Percentiles rank a stretch among this genome's conserved stretches.
These are phyloP conservation scores for Cicer chorassanicum DNA, from an alignment of 306 rosid genomes.

Conservation along the genomic window DNA sequence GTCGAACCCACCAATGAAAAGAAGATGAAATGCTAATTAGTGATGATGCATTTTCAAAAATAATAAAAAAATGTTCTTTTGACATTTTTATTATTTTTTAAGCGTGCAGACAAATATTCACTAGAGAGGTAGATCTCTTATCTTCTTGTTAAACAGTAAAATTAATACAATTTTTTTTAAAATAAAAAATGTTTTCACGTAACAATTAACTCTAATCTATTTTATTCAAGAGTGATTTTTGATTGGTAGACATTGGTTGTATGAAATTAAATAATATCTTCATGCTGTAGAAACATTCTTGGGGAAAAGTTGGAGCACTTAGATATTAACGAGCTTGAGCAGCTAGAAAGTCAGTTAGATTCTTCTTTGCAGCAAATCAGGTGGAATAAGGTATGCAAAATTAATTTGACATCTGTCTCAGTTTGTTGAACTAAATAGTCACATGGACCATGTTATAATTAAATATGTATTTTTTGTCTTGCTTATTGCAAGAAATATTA, in stretches of 20 bases:
- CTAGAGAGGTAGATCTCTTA: too few species aligned
- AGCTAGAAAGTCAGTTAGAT: conserved; percentile 70
- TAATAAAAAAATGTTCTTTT: too few species aligned
- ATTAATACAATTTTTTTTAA: too few species aligned
- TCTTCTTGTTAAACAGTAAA: too few species aligned
- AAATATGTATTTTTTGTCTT: too few species aligned
- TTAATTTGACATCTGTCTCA: not conserved
- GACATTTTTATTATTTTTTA: too few species aligned
- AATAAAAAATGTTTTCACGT: too few species aligned
- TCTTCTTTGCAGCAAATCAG: conserved; percentile 65
- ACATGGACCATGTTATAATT: not conserved
- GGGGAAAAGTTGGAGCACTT: conserved; percentile 75
- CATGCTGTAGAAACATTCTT: conserved; percentile 57
- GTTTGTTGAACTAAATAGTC: not conserved
- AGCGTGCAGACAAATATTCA: too few species aligned
- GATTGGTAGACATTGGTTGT: not conserved
- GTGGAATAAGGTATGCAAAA: conserved; percentile 67
- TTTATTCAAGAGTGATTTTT: not conserved
- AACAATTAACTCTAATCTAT: not conserved
- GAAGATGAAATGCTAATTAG: too few species aligned
- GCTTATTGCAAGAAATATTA: too few species aligned
- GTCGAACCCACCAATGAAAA: too few species aligned
- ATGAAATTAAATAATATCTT: not conserved
- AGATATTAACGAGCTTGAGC: conserved; percentile 62
- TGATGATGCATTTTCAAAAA: too few species aligned